These are phyloP conservation scores for Poterioochromonas sp. DNA, from an alignment of 352 stramenopile genomes.

Conservation along the genomic window DNA sequence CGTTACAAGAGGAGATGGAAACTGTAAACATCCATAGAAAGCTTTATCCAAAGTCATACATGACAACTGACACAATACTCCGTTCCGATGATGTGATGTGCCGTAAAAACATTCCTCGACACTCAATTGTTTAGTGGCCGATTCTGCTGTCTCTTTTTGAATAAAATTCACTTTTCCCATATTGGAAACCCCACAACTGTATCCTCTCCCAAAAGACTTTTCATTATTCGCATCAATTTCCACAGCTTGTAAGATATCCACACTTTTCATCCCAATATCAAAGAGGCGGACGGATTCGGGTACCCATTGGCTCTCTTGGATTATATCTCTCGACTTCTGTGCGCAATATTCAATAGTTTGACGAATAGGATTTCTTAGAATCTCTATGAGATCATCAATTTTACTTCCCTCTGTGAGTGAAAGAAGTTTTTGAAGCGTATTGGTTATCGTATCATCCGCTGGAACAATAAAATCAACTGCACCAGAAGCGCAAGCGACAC, in stretches of 20 bases:
- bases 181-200: background rate
- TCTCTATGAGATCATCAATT: too few relatives aligned
- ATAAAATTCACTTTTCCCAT: slow-evolving; percentile 1
- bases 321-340: too few relatives aligned
- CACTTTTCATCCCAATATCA: background rate
- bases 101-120: background rate
- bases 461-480: background rate
- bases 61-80: background rate
- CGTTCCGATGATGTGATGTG: background rate
- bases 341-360: background rate
- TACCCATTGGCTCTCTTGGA: background rate
- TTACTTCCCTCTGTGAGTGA: too few relatives aligned
- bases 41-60: background rate
- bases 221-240: background rate
- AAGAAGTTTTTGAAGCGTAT: background rate
- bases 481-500: background rate
- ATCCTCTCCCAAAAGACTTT: slow-evolving; percentile 10
- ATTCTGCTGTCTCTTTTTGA: background rate
- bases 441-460: too few relatives aligned
- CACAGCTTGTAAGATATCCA: slow-evolving; percentile 10
- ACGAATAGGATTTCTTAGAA: too few relatives aligned
- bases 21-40: slow-evolving; percentile 1
- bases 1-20: background rate
- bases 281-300: slow-evolving; percentile 1
- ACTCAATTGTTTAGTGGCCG: background rate